Base-by-base conservation (phyloP, 1,139 yeast genomes). In the Pichia sp. region DNA sequence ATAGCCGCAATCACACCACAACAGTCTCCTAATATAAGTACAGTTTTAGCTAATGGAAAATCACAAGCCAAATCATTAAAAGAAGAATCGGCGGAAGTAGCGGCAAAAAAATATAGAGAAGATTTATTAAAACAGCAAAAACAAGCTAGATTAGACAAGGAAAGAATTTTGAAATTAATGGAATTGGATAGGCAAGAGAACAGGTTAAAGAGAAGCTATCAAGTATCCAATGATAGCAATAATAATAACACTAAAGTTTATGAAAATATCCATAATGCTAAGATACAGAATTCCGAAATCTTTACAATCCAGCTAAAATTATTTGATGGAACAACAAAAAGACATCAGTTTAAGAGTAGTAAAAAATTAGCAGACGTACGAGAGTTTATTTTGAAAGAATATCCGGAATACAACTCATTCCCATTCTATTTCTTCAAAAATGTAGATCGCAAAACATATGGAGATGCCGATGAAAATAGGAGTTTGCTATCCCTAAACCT, bases 101-200 rank as follows among this genome's bases (percentile, higher is more conserved):
- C 70, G 2, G 70, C 73, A 9, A 55, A 57, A 32, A 63, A 62
- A 44, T 72, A 77, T 56, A 72, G 71, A 47, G 71, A 70, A 46
- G 68, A 71, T 49, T 66, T 71, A 16, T 56, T 64, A 27, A 68
- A 66, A 46, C 62, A 59, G 41, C 71, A 70, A 46, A 64, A 61
- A 39, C 62, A 60, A 46, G 79, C 73, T 18, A 61, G 55, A 20
- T 74, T 73, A 45, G 89, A 82, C 53, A 72, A 74, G 39, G 72
- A 73, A 44, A 68, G 86, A n/a, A 72, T 82, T 18, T 61, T 78
- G 46, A 68, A 69, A 34, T 64, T 80, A 23, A 59, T 80, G 46
- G 68, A 72, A 50, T 70, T 74, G 1, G 87, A 81, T 57, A 67
- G 73, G 45, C 68, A 68, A 41, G 85, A 80, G 58, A 68, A 38